A percentile compares a stretch with the other conserved stretches of the same genome.
Conservation (phyloP, 805 yeast species). For the Candida chauliodis region DNA sequence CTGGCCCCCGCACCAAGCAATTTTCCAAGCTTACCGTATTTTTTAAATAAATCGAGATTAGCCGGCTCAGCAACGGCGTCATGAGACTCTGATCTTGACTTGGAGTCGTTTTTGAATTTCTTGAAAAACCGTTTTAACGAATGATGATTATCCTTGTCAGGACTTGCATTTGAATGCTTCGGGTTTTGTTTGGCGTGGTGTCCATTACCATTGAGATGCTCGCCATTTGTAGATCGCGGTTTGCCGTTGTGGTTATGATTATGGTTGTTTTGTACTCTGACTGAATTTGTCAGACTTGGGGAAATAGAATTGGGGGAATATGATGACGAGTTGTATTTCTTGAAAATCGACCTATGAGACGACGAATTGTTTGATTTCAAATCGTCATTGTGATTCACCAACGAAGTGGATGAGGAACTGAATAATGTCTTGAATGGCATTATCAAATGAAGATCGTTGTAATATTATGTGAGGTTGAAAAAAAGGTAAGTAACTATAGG, state of each 20-base stretch:
- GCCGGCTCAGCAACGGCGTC: slow-evolving; percentile 3
- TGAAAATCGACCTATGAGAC: slow-evolving; percentile 24
- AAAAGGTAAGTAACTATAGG: too few species aligned
- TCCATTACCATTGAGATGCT: neutral
- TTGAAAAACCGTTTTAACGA: slow-evolving; percentile 50
- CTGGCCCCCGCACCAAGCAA: slow-evolving; percentile 91
- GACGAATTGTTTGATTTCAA: slow-evolving; percentile 9
- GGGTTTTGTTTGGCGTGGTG: too few species aligned
- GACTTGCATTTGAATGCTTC: slow-evolving; percentile 2
- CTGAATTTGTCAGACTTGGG: slow-evolving; percentile 24
- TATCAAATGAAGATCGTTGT: too few species aligned
- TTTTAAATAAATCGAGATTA: slow-evolving; percentile 32
- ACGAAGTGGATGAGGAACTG: slow-evolving; percentile 4
- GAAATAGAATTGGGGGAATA: slow-evolving; percentile 22
- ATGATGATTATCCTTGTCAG: slow-evolving; percentile 4
- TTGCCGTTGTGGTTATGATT: neutral
- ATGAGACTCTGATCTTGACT: slow-evolving; percentile 9
- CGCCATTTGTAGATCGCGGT: too few species aligned
- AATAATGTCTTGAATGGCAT: slow-evolving; percentile 9
- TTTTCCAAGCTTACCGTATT: slow-evolving; percentile 69
- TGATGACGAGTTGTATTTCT: slow-evolving; percentile 19
- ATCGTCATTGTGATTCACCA: slow-evolving; percentile 1
- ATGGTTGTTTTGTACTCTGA: slow-evolving; percentile 3
- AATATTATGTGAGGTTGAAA: too few species aligned
- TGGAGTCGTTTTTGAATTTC: slow-evolving; percentile 32